Evolutionary conservation across 2,329 filamentous ascomycete species (phyloP), one percentile per base, ranked within the genome.

Genomic region (Capronia coronata): DNA sequence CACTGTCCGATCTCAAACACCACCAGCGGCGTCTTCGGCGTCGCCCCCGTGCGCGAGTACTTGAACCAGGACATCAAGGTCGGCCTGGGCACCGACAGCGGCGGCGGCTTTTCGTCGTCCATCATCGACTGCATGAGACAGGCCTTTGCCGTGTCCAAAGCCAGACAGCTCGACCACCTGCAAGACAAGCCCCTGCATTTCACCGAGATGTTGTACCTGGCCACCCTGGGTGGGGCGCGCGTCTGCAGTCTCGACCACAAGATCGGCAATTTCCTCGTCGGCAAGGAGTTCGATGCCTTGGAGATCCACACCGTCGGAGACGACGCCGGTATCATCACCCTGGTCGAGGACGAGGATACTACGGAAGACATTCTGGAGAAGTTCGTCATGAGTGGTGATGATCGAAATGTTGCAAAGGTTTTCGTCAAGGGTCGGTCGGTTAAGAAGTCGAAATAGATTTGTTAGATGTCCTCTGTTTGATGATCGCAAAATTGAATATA

Each of bases 371-470:
- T 80, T 14, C 77, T 82, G 51, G 78, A 83, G 48, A 83, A 83
- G 67, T 83, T 80, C 51, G 57, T 83, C 23, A 82, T 83, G 77
- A 82, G 79, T 1, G 80, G 78, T 0, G 80, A 83, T 60, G 80
- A 84, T 59, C 68, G 80, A 3, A 83, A 83, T 55, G 78, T 83
- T 44, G 59, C 62, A 0, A 61, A 69, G 16, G 80, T 83, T 0
- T 82, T 70, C 63, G 75, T 82, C 0, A 60, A 64, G 5, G 79
- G 79, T 1, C 62, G 66, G 25, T 38, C 34, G 23, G 49, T 51
- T 2, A 51, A 51, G 22, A 29, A 38, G 30, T 34, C 30, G 14
- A 34, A 34, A 34, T 34, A 34, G 30, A 34, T 10, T 6, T 29
- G 13, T 6, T 13, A 14, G 11, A 34, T 34, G 14, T 27, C 25